Evolutionary conservation across 768 basidiomycete genomes (phyloP).

Genomic region (Pleurotus cornucopiae): DNA sequence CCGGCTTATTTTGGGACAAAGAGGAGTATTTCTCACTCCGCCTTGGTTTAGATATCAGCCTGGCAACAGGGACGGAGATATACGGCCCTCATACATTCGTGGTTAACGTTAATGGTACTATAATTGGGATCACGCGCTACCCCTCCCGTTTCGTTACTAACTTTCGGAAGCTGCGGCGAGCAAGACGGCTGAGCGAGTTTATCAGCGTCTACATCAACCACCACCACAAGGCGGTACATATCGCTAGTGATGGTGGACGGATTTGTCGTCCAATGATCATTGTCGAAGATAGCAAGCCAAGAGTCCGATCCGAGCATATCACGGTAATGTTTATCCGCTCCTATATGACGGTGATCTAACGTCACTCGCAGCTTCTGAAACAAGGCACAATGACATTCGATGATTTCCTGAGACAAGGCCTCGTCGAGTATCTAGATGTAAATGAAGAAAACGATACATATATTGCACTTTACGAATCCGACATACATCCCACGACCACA

Average conservation of each 20-base stretch:
- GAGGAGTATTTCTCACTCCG: conserved; percentile 10
- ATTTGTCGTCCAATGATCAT: conserved; percentile 98
- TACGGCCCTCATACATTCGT: conserved; percentile 91
- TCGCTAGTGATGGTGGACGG: conserved; percentile 94
- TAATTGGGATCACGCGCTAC: conserved; percentile 87
- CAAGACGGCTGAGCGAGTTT: conserved; percentile 91
- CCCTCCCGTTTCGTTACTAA: conserved; percentile 83
- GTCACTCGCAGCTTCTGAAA: conserved; percentile 63
- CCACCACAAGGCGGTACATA: conserved; percentile 91
- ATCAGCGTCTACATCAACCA: conserved; percentile 95
- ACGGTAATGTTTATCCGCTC: conserved; percentile 40
- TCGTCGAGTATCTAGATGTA: conserved; percentile 97
- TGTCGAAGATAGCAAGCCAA: conserved; percentile 75
- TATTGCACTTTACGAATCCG: conserved; percentile 90
- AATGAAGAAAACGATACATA: conserved; percentile 99
- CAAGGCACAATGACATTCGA: conserved; percentile 79
- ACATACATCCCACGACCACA: conserved; percentile 79
- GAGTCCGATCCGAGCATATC: conserved; percentile 79
- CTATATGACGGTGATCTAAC: conserved; percentile 1
- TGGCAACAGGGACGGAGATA: conserved; percentile 92
- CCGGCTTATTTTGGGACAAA: not conserved
- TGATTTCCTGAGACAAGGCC: conserved; percentile 86
- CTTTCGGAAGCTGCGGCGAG: conserved; percentile 90
- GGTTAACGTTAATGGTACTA: conserved; percentile 95
- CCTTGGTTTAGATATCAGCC: conserved; percentile 65